Evolutionary conservation across 73 alveolate species (phyloP).

Genomic region (Stentor coeruleus): DNA sequence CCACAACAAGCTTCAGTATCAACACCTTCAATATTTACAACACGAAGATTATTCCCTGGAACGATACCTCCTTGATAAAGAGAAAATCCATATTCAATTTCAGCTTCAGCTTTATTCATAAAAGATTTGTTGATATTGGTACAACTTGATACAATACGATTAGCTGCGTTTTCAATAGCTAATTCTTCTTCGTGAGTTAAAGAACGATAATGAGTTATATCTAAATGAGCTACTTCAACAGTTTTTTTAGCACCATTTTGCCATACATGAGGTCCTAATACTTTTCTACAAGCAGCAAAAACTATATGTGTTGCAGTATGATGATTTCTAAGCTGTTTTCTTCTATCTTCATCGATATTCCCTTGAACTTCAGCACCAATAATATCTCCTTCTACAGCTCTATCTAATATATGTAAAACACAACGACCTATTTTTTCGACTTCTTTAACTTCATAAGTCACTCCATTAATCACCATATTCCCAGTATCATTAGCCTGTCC

Average conservation of each 20-base stretch:
- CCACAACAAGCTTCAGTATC: conserved; percentile 99
- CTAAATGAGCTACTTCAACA: conserved; percentile 93
- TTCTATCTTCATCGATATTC: conserved; percentile 78
- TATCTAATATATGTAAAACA: conserved; percentile 86
- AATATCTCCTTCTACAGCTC: conserved; percentile 62
- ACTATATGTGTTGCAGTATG: conserved; percentile 98
- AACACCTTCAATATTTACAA: conserved; percentile 91
- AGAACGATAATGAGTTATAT: conserved; percentile 94
- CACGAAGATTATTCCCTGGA: conserved; percentile 97
- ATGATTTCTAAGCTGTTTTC: conserved; percentile 90
- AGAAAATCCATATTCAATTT: conserved; percentile 92
- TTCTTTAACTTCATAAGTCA: conserved; percentile 70
- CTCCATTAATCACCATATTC: conserved; percentile 54
- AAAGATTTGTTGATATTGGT: conserved; percentile 77
- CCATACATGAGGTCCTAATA: conserved; percentile 99
- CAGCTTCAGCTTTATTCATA: conserved; percentile 97
- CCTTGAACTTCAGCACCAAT: conserved; percentile 73
- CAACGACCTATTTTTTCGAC: conserved; percentile 95
- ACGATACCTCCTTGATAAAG: conserved; percentile 98
- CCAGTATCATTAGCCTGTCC: conserved; percentile 96
- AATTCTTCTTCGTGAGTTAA: conserved; percentile 91
- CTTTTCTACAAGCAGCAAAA: conserved; percentile 93
- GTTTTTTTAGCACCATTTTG: conserved; percentile 98
- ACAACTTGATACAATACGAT: conserved; percentile 82
- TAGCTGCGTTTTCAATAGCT: conserved; percentile 91